A percentile compares a stretch with the other conserved stretches of the same genome.
These are phyloP conservation scores for Phoma herbarum DNA, from an alignment of 2,329 filamentous ascomycete species.

Conservation along the genomic window DNA sequence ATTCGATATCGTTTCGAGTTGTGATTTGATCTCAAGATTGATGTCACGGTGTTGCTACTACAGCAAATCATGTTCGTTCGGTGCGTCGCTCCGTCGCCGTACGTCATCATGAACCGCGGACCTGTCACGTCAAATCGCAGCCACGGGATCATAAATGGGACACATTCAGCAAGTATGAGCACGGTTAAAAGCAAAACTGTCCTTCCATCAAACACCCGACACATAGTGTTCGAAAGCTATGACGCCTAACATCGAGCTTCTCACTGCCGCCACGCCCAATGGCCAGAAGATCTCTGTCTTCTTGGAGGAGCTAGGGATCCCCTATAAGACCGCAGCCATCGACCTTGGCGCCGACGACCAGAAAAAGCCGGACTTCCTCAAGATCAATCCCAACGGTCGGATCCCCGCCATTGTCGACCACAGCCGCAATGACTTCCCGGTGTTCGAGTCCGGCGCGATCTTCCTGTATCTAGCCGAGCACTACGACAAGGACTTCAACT, in stretches of 20 bases:
- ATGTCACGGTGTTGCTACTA: neutral
- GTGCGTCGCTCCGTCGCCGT: neutral
- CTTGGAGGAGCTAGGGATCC: conserved; percentile 75
- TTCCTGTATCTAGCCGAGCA: conserved; percentile 80
- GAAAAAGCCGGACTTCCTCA: conserved; percentile 82
- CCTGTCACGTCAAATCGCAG: neutral
- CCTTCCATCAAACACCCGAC: no score
- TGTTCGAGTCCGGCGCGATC: conserved; percentile 85
- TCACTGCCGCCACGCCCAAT: conserved; percentile 85
- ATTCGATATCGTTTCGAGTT: neutral
- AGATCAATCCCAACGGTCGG: conserved; percentile 88
- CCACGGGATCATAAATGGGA: neutral
- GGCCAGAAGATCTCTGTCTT: conserved; percentile 86
- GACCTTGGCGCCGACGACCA: conserved; percentile 74
- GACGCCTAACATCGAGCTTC: conserved; percentile 67
- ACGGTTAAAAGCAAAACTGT: no score
- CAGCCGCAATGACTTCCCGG: conserved; percentile 71
- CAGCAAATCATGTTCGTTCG: neutral
- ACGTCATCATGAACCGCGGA: conserved; percentile 7
- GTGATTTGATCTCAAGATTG: neutral
- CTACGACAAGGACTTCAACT: conserved; percentile 80
- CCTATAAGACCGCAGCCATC: conserved; percentile 54
- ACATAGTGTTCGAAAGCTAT: conserved; percentile 45
- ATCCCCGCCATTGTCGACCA: conserved; percentile 83
- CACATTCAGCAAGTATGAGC: no score